Conservation (phyloP, 2,329 filamentous ascomycete genomes). For the Calonectria naviculata region DNA sequence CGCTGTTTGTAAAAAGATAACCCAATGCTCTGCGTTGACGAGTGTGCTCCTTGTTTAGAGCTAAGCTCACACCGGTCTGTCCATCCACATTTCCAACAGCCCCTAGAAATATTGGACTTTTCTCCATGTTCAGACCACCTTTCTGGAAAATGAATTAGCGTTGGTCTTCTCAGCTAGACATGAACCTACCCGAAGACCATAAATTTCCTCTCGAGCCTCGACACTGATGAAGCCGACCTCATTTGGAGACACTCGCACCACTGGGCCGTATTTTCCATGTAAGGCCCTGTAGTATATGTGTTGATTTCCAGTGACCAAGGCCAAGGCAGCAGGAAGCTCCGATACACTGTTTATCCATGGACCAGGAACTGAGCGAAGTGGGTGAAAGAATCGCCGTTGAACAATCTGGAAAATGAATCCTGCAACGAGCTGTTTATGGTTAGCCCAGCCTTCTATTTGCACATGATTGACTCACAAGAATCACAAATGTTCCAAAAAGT, state of each 20-base stretch:
- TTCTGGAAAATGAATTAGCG: neutral
- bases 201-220: neutral
- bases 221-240: conserved; percentile 6
- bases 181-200: neutral
- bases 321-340: neutral
- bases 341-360: neutral
- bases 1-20: neutral
- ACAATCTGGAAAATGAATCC: neutral
- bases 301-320: neutral
- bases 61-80: neutral
- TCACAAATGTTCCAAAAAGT: neutral
- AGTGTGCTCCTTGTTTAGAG: neutral
- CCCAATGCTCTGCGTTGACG: neutral
- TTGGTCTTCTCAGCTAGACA: too few relatives aligned
- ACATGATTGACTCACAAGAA: neutral
- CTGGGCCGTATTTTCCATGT: neutral
- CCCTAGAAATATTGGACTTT: neutral
- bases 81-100: conserved; percentile 2
- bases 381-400: neutral
- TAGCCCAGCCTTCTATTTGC: neutral
- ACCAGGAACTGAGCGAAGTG: neutral
- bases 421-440: neutral
- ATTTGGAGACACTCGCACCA: conserved; percentile 1
- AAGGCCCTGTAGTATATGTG: neutral
- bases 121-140: neutral